Conservation (phyloP, 2,329 filamentous ascomycete species). For the Pyricularia grisea region DNA sequence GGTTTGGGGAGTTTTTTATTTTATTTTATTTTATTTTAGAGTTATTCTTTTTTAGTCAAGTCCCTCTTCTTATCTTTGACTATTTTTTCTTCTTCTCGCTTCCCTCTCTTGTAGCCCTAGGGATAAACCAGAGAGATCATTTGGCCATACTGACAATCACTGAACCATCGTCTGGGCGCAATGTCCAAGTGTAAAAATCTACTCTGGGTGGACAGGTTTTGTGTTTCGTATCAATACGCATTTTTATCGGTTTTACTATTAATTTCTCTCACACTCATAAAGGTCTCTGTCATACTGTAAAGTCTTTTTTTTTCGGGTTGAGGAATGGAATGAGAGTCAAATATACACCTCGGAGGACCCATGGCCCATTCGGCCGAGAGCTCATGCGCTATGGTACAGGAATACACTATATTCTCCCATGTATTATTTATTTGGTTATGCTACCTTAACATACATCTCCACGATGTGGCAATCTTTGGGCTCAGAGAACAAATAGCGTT, state of each 20-base stretch:
- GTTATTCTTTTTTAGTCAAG: background rate
- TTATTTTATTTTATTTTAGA: conserved; percentile 4
- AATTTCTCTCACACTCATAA: background rate
- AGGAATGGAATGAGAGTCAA: background rate
- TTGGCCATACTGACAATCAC: background rate
- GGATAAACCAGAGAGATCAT: background rate
- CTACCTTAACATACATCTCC: background rate
- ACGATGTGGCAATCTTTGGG: background rate
- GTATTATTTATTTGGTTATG: background rate
- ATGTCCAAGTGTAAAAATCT: no score
- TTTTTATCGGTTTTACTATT: background rate
- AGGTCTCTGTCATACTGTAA: background rate
- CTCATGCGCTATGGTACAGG: background rate
- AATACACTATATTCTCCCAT: background rate
- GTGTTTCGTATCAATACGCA: background rate
- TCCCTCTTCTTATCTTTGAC: no score
- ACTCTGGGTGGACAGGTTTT: background rate
- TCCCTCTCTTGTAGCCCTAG: background rate
- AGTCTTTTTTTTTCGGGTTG: background rate
- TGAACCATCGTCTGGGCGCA: no score
- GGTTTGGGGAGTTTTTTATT: background rate
- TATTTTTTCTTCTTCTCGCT: background rate
- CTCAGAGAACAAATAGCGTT: background rate
- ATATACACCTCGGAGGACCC: background rate
- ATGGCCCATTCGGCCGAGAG: background rate